Evolutionary conservation across 352 stramenopile species (phyloP).

Genomic region (Pythium rhizo-oryzae): DNA sequence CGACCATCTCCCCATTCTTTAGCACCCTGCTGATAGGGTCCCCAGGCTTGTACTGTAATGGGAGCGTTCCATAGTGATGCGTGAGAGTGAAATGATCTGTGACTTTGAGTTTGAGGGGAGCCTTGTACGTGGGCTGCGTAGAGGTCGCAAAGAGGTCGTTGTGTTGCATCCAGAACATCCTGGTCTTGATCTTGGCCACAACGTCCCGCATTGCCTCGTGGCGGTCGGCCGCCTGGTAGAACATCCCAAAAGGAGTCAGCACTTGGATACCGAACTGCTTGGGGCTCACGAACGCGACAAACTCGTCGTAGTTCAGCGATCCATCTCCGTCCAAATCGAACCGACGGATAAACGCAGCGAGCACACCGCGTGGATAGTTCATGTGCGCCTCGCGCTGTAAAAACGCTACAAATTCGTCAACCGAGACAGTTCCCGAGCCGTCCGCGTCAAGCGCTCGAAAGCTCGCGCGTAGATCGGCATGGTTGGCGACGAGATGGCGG

Average conservation of each 20-base stretch:
- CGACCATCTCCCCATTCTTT: slow-evolving; percentile 45
- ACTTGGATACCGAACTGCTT: slow-evolving; percentile 51
- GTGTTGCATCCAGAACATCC: slow-evolving; percentile 65
- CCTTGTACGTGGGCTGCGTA: slow-evolving; percentile 7
- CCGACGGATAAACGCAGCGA: slow-evolving; percentile 45
- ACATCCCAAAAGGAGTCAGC: slow-evolving; percentile 51
- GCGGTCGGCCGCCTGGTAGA: slow-evolving; percentile 37
- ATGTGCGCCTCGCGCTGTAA: slow-evolving; percentile 35
- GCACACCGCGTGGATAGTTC: slow-evolving; percentile 33
- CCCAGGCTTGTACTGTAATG: slow-evolving; percentile 25
- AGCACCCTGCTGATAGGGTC: slow-evolving; percentile 35
- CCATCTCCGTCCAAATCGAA: slow-evolving; percentile 53
- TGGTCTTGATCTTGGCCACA: slow-evolving; percentile 43
- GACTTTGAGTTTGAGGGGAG: slow-evolving; percentile 37
- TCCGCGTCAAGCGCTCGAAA: slow-evolving; percentile 43
- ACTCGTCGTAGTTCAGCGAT: slow-evolving; percentile 49
- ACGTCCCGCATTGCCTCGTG: slow-evolving; percentile 34
- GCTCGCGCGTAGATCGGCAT: slow-evolving; percentile 31
- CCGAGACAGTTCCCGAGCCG: slow-evolving; percentile 35
- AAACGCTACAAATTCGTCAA: slow-evolving; percentile 39
- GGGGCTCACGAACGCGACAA: slow-evolving; percentile 43
- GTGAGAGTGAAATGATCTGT: slow-evolving; percentile 39
- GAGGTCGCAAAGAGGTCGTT: slow-evolving; percentile 41
- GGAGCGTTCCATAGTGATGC: slow-evolving; percentile 41
- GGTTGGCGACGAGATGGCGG: slow-evolving; percentile 30